Conservation (phyloP, 2,329 filamentous ascomycete genomes). For the Hymenoscyphus repandus region DNA sequence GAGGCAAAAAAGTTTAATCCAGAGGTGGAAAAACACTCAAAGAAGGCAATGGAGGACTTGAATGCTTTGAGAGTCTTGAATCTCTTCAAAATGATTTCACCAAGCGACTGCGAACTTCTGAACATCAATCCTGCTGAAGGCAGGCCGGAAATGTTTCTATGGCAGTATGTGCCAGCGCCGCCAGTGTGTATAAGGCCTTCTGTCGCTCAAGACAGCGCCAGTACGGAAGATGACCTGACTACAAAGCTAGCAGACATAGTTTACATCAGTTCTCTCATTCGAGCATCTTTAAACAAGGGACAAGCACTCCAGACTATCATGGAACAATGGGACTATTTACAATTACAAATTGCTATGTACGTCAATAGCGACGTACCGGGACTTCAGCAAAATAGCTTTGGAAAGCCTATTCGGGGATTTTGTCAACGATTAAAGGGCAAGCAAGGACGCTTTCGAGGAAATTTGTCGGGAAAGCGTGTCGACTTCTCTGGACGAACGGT, state of each 20-base stretch:
- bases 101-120: slow-evolving; percentile 83
- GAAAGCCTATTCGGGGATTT: slow-evolving; percentile 87
- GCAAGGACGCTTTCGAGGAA: slow-evolving; percentile 93
- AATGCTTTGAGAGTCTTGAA: slow-evolving; percentile 86
- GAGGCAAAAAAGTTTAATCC: slow-evolving; percentile 71
- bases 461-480: slow-evolving; percentile 95
- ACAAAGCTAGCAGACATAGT: slow-evolving; percentile 97
- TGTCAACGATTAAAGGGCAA: slow-evolving; percentile 96
- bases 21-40: slow-evolving; percentile 85
- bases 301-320: slow-evolving; percentile 84
- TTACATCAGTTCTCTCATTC: slow-evolving; percentile 82
- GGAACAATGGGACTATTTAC: slow-evolving; percentile 97
- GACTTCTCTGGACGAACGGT: slow-evolving; percentile 97
- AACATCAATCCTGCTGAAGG: slow-evolving; percentile 83
- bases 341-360: slow-evolving; percentile 93
- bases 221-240: slow-evolving; percentile 93
- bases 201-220: slow-evolving; percentile 86
- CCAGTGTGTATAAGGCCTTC: slow-evolving; percentile 92
- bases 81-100: slow-evolving; percentile 81
- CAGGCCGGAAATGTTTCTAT: slow-evolving; percentile 93
- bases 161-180: slow-evolving; percentile 92
- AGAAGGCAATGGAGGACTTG: slow-evolving; percentile 89
- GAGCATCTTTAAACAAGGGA: slow-evolving; percentile 75
- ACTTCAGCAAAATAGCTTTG: slow-evolving; percentile 79
- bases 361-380: slow-evolving; percentile 96